These are phyloP conservation scores for Saccharomycopsis hybrid DNA, from an alignment of 1,139 yeast genomes.

Conservation along the genomic window DNA sequence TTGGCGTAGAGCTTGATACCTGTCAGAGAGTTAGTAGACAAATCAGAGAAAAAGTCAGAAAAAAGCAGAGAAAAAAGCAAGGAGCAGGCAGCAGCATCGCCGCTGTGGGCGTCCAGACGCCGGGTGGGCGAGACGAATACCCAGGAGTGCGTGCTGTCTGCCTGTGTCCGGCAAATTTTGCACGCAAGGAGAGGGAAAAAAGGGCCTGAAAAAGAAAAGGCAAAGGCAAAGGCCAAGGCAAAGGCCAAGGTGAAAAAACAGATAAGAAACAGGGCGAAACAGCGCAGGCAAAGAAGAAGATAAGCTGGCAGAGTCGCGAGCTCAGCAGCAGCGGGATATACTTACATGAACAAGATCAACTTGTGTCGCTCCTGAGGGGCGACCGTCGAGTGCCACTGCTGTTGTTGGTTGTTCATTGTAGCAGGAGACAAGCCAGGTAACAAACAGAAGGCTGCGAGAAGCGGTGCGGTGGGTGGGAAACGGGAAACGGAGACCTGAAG, in stretches of 20 bases:
- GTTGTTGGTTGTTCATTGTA: constrained; percentile 2
- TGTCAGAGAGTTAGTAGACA: neutral
- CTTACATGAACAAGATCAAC: constrained; percentile 16
- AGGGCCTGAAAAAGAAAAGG: neutral
- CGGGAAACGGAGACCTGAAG: no score
- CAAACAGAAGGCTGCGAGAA: no score
- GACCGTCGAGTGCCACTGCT: constrained; percentile 16
- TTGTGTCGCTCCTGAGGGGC: constrained; percentile 17
- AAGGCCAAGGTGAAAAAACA: no score
- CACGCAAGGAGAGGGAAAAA: neutral
- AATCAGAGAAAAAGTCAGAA: neutral
- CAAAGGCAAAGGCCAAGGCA: no score
- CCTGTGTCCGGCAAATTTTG: no score
- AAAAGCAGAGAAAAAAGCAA: neutral
- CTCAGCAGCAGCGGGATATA: neutral
- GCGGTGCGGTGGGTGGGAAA: no score
- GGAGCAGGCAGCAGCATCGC: neutral
- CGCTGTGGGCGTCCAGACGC: no score
- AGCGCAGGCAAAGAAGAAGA: neutral
- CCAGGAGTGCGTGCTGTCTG: no score
- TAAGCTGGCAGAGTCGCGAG: neutral
- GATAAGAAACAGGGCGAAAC: neutral
- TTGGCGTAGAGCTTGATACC: constrained; percentile 15
- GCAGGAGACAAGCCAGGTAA: no score
- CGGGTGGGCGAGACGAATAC: no score